Evolutionary conservation across 164 flowering plant species (phyloP), one percentile per base, ranked within the genome.

Genomic region (Magnolia changhungtana): DNA sequence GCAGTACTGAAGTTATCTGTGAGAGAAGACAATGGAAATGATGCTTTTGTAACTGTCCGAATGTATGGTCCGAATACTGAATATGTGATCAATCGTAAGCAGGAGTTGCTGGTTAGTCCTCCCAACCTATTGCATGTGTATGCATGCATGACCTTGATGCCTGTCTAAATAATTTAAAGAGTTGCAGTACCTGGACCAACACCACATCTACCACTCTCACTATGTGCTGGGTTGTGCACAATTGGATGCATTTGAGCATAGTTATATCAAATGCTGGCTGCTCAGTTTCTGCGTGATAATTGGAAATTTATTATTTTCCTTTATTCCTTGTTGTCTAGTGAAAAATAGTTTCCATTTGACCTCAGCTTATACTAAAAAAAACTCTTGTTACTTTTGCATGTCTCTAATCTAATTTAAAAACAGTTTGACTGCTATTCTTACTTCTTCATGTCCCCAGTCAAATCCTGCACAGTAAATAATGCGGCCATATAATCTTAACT

Each of bases 21-120:
- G 50, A 84, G 69, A 80, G 97, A 93, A 81, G 88, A 84, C 23
- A 78, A 79, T 73, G 93, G 89, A 58, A 81, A 75, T 59, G 79
- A 66, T 20, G 84, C 73, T 68, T 69, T 81, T 71, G 69, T 90
- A 8, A 94, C 97, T 1, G 92, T 96, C 67, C 85, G 99, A 75
- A 72, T 96, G 72, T 94, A 87, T 85, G 99, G 99, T 6, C 98
- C 99, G 29, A 92, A 92, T 78, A 94, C 99, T 11, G 98, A 96
- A 37, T 87, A 85, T 83, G 93, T 96, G 78, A 93, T 96, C 73
- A 84, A 96, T 73, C 96, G 99, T 2, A 84, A 88, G 51, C 82
- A 98, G 66, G 99, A 96, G 77, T 74, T 94, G 72, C 88, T 85
- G 98, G 79, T 82, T 52, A 31, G 69, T 79, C 2, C 21, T 72